A percentile compares a stretch with the other conserved stretches of the same genome.
Conservation (phyloP, 1,284 basidiomycete species). For the Moesziomyces sp. region DNA sequence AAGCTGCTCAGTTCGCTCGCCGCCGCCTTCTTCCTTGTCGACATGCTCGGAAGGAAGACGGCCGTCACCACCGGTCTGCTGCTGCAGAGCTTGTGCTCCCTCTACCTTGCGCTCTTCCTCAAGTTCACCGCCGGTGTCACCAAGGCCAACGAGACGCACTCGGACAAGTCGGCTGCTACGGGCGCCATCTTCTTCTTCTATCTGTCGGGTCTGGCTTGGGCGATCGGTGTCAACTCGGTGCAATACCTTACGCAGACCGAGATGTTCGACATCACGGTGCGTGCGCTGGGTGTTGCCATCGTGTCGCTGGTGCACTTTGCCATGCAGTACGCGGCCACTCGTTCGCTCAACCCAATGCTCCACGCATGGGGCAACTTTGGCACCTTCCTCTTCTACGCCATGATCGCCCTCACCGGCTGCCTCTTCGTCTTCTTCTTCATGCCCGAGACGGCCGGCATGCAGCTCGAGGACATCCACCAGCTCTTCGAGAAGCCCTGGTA, state of each 20-base stretch:
- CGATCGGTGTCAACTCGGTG: slow-evolving; percentile 54
- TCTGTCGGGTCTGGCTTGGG: slow-evolving; percentile 49
- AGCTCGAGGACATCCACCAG: slow-evolving; percentile 49
- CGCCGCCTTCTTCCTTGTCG: slow-evolving; percentile 53
- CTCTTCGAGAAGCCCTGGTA: slow-evolving; percentile 55
- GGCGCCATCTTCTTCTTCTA: slow-evolving; percentile 55
- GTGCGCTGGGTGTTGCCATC: slow-evolving; percentile 46
- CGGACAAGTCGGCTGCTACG: slow-evolving; percentile 34
- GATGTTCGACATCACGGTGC: slow-evolving; percentile 44
- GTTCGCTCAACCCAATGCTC: slow-evolving; percentile 51
- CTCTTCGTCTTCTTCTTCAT: slow-evolving; percentile 53
- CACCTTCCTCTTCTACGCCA: slow-evolving; percentile 51
- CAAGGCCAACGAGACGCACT: slow-evolving; percentile 39
- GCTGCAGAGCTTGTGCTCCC: slow-evolving; percentile 36
- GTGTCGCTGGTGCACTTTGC: slow-evolving; percentile 50
- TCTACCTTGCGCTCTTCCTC: slow-evolving; percentile 53
- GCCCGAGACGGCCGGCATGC: slow-evolving; percentile 48
- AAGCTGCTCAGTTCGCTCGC: slow-evolving; percentile 55
- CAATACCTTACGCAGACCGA: slow-evolving; percentile 53
- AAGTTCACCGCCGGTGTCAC: slow-evolving; percentile 35
- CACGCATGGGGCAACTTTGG: slow-evolving; percentile 37
- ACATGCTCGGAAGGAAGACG: slow-evolving; percentile 49
- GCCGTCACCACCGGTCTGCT: slow-evolving; percentile 44
- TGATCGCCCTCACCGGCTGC: slow-evolving; percentile 30
- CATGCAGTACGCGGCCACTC: slow-evolving; percentile 51